phyloP scores from a whole-genome alignment of 163 green algal species.

The Prototheca cutis region DNA sequence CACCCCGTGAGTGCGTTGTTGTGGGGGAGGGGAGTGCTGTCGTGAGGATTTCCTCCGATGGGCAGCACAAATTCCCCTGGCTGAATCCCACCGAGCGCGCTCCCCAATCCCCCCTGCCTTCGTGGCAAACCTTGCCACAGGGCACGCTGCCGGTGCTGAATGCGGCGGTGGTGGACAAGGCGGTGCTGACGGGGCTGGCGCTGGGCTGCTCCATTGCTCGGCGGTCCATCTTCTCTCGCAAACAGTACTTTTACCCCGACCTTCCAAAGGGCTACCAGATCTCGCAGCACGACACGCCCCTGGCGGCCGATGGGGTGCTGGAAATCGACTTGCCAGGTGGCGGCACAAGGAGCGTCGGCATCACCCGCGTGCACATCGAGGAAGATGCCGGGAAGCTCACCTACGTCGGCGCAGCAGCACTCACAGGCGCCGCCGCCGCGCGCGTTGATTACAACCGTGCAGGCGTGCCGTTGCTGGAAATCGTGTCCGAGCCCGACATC shows the following conservation, averaged over 20 bases:
- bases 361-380: conserved; percentile 83
- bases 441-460: conserved; percentile 91
- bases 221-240: conserved; percentile 91
- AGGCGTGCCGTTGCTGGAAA: conserved; percentile 89
- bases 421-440: conserved; percentile 51
- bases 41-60: not conserved
- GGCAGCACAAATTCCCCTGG: not conserved
- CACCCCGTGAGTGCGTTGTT: conserved; percentile 60
- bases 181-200: conserved; percentile 68
- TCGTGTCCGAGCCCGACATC: conserved; percentile 91
- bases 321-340: conserved; percentile 22
- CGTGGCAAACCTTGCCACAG: no score
- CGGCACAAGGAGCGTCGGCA: conserved; percentile 29
- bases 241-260: conserved; percentile 99
- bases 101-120: no score
- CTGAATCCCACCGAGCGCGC: not conserved
- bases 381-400: conserved; percentile 74
- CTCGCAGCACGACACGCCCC: conserved; percentile 81
- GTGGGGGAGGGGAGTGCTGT: not conserved
- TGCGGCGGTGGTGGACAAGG: conserved; percentile 57
- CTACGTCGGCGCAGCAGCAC: conserved; percentile 39
- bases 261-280: conserved; percentile 98
- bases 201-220: conserved; percentile 59
- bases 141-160: conserved; percentile 82
- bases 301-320: conserved; percentile 47